Base-by-base conservation (phyloP, 2,329 filamentous ascomycete species). In the Penicillium sp. region DNA sequence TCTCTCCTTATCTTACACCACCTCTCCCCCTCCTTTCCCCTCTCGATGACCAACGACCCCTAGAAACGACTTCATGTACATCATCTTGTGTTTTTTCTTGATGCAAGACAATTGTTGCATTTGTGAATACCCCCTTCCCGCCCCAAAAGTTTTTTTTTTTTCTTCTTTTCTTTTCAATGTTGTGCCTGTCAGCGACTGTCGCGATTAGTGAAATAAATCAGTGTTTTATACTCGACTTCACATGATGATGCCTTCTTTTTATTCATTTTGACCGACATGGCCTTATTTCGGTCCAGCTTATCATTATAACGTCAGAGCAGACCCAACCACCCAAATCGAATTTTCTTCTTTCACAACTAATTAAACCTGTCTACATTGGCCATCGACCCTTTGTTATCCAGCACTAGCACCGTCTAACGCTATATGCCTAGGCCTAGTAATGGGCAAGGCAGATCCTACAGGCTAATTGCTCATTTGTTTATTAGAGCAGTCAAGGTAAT, bases 91-190 rank as follows among this genome's bases (percentile, higher is more conserved):
- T 39, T 53, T 57, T 65, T 54, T 63, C 61, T 49, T 64, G 53
- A 57, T 63, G 59, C 57, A 62, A 49, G 55, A 57, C 53, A 53
- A 53, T 48, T 57, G 59, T 61, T 60, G 62, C 65, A 66, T 66
- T 61, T 69, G 68, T 66, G 60, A 69, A 70, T 69, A 69, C 67
- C 67, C 68, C 65, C 42, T 58, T 63, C 51, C 53, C 35, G 60
- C 61, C 55, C 58, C 60, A 64, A 66, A 67, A 64, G 61, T 67
- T 61, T 61, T 44, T 60, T 54, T 38, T 57, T 63, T 55, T 43
- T 45, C 13, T 54, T 38, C 57, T 63, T 55, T 54, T 38, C 57
- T 63, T 55, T 43, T 45, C 13, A 53, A 17, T 56, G 48, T 42
- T 57, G 54, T 39, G 33, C 29, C 49, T 42, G 43, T 25, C 35